phyloP scores from a whole-genome alignment of 2,329 filamentous ascomycete species.

The Trichoderma harzianum region DNA sequence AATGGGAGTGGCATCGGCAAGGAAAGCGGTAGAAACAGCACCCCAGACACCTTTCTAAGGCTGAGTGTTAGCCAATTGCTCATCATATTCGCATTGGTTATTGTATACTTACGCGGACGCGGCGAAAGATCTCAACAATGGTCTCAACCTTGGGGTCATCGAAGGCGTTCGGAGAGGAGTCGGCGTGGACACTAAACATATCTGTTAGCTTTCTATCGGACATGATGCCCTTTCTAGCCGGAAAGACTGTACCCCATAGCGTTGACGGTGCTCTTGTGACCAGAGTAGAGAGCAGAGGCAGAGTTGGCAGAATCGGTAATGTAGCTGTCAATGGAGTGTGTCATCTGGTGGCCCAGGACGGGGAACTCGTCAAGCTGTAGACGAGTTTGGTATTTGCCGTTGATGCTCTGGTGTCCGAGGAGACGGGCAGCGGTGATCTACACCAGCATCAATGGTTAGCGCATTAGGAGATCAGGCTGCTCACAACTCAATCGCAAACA shows the following conservation, averaged over 20 bases:
- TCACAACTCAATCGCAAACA: background rate
- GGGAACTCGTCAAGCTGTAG: slow-evolving; percentile 82
- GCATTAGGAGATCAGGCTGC: background rate
- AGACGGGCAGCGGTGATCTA: slow-evolving; percentile 72
- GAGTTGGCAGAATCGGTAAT: slow-evolving; percentile 87
- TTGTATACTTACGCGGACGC: slow-evolving; percentile 56
- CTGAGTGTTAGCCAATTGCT: background rate
- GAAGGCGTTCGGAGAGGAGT: slow-evolving; percentile 68
- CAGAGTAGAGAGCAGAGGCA: slow-evolving; percentile 75
- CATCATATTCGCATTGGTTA: background rate
- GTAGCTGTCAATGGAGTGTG: slow-evolving; percentile 78
- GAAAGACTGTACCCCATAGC: slow-evolving; percentile 58
- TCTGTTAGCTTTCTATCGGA: slow-evolving; percentile 2
- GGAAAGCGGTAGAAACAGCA: slow-evolving; percentile 74
- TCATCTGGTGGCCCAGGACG: slow-evolving; percentile 85
- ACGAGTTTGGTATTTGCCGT: slow-evolving; percentile 75
- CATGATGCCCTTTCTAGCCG: background rate
- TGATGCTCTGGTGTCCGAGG: slow-evolving; percentile 77
- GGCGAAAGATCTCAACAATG: slow-evolving; percentile 72
- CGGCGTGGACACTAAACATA: slow-evolving; percentile 60
- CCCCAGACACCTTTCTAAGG: slow-evolving; percentile 53
- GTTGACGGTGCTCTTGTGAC: slow-evolving; percentile 81
- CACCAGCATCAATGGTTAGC: background rate
- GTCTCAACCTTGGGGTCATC: slow-evolving; percentile 87
- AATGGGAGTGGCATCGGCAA: slow-evolving; percentile 79